Conservation (phyloP, 108 stramenopile species). For the Aurantiochytrium sp. region DNA sequence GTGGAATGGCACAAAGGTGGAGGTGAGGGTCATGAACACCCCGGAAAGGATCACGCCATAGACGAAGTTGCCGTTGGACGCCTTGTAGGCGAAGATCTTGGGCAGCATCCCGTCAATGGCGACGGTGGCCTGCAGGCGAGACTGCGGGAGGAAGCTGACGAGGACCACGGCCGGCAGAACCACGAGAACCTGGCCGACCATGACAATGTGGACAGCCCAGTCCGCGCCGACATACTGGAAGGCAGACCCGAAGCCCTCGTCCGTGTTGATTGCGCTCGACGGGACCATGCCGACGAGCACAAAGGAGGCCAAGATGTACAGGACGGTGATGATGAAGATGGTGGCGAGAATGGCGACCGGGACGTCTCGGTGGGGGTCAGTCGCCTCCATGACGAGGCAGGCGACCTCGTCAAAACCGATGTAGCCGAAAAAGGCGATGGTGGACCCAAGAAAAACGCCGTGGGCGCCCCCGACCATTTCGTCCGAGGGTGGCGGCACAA, state of each 20-base stretch:
- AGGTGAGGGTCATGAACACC: background rate
- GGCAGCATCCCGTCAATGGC: background rate
- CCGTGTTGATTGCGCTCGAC: background rate
- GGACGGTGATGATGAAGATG: background rate
- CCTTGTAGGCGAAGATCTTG: background rate
- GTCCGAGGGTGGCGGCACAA: background rate
- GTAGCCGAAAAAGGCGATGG: slow-evolving; percentile 20
- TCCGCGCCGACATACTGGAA: background rate
- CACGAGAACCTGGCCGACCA: background rate
- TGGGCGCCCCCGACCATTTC: background rate
- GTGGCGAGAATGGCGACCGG: background rate
- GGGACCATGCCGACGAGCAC: slow-evolving; percentile 8
- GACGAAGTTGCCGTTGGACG: background rate
- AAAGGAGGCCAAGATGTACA: background rate
- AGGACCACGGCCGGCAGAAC: slow-evolving; percentile 15
- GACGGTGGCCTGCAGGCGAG: background rate
- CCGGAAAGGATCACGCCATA: background rate
- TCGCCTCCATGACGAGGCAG: background rate
- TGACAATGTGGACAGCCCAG: slow-evolving; percentile 3
- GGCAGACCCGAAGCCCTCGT: background rate
- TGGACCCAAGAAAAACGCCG: background rate
- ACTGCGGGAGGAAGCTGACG: slow-evolving; percentile 9
- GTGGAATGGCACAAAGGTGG: background rate
- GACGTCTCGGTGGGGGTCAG: background rate
- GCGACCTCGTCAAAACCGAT: slow-evolving; percentile 20